phyloP scores from a whole-genome alignment of 2,329 filamentous ascomycete genomes.

The Nemania diffusa region DNA sequence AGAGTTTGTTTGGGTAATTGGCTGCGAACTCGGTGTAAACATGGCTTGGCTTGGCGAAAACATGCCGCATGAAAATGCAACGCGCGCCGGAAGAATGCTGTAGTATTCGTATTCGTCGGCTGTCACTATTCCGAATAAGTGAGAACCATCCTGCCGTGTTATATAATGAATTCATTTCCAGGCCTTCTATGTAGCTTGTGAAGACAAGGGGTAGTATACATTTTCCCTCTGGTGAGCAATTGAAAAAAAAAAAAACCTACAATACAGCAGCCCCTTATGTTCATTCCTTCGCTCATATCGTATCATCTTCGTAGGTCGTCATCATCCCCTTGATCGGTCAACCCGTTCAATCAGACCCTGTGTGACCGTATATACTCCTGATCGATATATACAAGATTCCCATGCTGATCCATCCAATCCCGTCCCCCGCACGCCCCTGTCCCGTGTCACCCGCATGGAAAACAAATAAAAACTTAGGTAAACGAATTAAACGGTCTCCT shows the following conservation, averaged over 20 bases:
- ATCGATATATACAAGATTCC: neutral
- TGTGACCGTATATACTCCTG: neutral
- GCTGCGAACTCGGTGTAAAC: neutral
- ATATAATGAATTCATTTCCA: neutral
- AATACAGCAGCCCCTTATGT: neutral
- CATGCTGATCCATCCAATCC: neutral
- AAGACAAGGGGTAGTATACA: conserved; percentile 1
- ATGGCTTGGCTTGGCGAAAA: too few relatives aligned
- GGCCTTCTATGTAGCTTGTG: neutral
- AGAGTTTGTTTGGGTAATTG: neutral
- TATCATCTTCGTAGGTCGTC: conserved; percentile 5
- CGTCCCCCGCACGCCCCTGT: neutral
- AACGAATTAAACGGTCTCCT: neutral
- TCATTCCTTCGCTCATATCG: neutral
- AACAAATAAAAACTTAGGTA: neutral
- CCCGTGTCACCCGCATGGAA: neutral
- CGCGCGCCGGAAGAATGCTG: neutral
- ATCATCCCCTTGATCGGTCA: neutral
- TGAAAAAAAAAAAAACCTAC: neutral
- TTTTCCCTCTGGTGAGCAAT: neutral
- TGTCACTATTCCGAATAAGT: neutral
- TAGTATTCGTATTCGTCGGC: neutral
- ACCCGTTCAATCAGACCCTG: neutral
- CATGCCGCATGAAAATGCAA: too few relatives aligned
- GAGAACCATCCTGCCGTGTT: neutral